phyloP scores from a whole-genome alignment of 495 filamentous ascomycete genomes.

The Parathielavia hyrcaniae region DNA sequence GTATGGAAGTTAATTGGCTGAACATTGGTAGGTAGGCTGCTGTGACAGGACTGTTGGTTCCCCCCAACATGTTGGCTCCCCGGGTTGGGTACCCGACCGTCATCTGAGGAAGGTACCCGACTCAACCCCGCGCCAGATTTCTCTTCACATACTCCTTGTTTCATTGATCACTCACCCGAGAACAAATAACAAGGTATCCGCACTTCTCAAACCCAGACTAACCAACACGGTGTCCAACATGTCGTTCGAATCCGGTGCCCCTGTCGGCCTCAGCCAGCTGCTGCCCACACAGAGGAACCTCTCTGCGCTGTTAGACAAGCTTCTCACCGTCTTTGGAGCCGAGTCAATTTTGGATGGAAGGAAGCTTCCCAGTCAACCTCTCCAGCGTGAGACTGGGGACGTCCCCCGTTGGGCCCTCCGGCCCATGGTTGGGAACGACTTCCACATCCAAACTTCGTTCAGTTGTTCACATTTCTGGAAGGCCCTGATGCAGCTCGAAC shows the following conservation, averaged over 20 bases:
- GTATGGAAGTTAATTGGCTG: neutral
- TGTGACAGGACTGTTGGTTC: constrained; percentile 3
- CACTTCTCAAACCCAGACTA: neutral
- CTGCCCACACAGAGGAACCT: neutral
- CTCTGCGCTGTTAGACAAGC: neutral
- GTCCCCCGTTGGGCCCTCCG: neutral
- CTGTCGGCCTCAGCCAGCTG: neutral
- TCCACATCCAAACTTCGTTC: neutral
- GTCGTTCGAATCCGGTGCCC: neutral
- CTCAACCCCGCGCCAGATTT: neutral
- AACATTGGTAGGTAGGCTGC: neutral
- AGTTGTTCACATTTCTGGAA: neutral
- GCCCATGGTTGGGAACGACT: constrained; percentile 3
- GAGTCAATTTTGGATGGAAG: neutral
- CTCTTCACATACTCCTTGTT: neutral
- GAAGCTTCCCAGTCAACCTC: neutral
- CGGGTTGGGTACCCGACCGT: neutral
- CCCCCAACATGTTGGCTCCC: neutral
- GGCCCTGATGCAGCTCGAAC: neutral
- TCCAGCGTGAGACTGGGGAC: neutral
- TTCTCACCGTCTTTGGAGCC: neutral
- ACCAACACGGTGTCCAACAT: neutral
- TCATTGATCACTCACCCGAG: no score
- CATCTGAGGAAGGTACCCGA: neutral
- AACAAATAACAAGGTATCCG: neutral